phyloP scores from a whole-genome alignment of 345 rosid species.

The Rhizophora mangle region DNA sequence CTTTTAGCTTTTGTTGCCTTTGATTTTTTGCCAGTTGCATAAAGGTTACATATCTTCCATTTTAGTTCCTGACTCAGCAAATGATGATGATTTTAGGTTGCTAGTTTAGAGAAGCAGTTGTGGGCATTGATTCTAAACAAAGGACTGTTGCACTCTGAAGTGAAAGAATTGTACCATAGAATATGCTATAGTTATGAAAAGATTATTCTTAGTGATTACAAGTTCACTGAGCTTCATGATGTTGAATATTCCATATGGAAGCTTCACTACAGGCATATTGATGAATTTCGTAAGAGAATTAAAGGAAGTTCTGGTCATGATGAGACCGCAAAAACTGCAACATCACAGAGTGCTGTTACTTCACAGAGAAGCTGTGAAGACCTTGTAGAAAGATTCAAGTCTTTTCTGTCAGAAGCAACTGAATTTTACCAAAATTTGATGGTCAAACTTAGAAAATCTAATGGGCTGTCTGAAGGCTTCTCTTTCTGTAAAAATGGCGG shows the following conservation, averaged over 20 bases:
- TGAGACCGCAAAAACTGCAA: constrained; percentile 14
- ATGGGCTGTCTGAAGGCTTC: constrained; percentile 46
- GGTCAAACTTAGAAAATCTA: constrained; percentile 39
- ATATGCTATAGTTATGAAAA: constrained; percentile 62
- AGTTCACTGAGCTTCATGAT: constrained; percentile 66
- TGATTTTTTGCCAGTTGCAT: constrained; percentile 5
- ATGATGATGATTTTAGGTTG: constrained; percentile 46
- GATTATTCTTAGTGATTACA: constrained; percentile 44
- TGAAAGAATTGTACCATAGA: constrained; percentile 51
- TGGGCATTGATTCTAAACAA: constrained; percentile 48
- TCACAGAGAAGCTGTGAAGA: constrained; percentile 22
- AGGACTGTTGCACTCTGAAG: constrained; percentile 55
- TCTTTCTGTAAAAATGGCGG: constrained; percentile 24
- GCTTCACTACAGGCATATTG: constrained; percentile 77
- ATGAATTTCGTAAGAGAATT: constrained; percentile 73
- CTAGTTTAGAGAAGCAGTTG: constrained; percentile 61
- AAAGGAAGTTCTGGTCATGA: constrained; percentile 39
- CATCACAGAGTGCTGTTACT: constrained; percentile 21
- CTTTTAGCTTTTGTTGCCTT: constrained; percentile 15
- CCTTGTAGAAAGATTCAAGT: constrained; percentile 50
- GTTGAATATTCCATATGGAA: constrained; percentile 85
- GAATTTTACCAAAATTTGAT: constrained; percentile 55
- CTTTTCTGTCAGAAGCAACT: constrained; percentile 56
- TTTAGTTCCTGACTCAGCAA: constrained; percentile 15
- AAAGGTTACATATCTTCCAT: constrained; percentile 1